Conservation (phyloP, 768 basidiomycete species). For the Termitomyces sp. region DNA sequence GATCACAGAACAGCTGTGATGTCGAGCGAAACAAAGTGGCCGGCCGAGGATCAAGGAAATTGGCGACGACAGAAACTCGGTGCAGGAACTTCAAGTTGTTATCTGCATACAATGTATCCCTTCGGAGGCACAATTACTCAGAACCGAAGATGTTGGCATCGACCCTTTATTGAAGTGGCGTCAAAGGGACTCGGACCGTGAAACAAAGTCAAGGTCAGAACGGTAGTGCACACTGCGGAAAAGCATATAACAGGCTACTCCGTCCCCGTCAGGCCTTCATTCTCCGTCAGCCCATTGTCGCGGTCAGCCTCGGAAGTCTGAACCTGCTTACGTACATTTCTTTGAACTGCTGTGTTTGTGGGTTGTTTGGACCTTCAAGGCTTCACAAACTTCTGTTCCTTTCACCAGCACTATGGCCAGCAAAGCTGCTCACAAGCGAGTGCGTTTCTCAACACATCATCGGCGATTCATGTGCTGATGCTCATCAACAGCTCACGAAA, state of each 20-base stretch:
- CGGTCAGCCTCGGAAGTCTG: not conserved
- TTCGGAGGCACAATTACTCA: not conserved
- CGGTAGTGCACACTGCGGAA: not conserved
- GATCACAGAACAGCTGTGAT: not conserved
- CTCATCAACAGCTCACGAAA: constrained; percentile 61
- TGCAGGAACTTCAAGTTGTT: not conserved
- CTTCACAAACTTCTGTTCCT: constrained; percentile 13
- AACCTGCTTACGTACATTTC: constrained; percentile 13
- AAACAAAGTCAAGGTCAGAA: not conserved
- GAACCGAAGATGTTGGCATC: constrained; percentile 1
- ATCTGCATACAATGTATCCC: not conserved
- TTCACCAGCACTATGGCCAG: constrained; percentile 57
- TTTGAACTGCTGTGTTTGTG: not conserved
- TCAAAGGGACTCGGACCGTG: constrained; percentile 2
- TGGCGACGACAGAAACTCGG: not conserved
- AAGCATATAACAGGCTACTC: not conserved
- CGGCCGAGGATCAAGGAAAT: not conserved
- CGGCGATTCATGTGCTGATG: not conserved
- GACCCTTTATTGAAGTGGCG: constrained; percentile 5
- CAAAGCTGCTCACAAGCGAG: constrained; percentile 85
- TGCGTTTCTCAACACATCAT: constrained; percentile 23
- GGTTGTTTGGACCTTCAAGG: constrained; percentile 7
- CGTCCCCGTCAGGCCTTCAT: not conserved
- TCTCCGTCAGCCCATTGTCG: not conserved
- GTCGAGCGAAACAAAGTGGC: not conserved